Conservation (phyloP, 805 yeast species). For the Kazachstania viticola region DNA sequence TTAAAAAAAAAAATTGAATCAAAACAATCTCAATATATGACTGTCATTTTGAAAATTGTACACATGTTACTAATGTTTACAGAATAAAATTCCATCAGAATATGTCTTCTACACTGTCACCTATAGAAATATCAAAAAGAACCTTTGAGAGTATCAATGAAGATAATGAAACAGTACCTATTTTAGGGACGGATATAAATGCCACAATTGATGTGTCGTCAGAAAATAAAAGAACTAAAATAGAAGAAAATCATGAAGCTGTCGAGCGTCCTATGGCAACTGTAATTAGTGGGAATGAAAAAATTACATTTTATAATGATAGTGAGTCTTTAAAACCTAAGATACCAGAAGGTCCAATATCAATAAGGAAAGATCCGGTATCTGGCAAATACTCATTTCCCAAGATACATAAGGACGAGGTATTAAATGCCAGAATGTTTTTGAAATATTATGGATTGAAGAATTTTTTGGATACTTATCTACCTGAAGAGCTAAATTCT, state of each 20-base stretch:
- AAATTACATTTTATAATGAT: conserved; percentile 1
- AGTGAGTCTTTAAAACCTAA: conserved; percentile 10
- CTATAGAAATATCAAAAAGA: no score
- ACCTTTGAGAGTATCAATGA: no score
- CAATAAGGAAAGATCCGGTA: conserved; percentile 16
- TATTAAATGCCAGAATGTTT: conserved; percentile 37
- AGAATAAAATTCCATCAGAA: no score
- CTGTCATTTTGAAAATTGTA: no score
- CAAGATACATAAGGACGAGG: conserved; percentile 31
- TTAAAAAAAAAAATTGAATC: no score
- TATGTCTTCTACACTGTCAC: no score
- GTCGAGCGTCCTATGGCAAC: no score
- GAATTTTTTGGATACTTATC: conserved; percentile 45
- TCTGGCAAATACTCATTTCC: conserved; percentile 29
- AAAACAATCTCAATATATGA: no score
- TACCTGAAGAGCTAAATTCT: conserved; percentile 50
- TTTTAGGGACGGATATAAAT: no score
- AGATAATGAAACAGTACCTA: no score
- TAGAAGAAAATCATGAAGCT: not conserved
- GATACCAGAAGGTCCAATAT: conserved; percentile 13
- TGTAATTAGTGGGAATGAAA: no score
- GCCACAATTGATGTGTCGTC: not conserved
- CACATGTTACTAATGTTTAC: no score
- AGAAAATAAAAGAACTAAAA: not conserved
- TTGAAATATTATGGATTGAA: conserved; percentile 51